phyloP scores from a whole-genome alignment of 352 stramenopile genomes.

The Phytophthora sansomeana region DNA sequence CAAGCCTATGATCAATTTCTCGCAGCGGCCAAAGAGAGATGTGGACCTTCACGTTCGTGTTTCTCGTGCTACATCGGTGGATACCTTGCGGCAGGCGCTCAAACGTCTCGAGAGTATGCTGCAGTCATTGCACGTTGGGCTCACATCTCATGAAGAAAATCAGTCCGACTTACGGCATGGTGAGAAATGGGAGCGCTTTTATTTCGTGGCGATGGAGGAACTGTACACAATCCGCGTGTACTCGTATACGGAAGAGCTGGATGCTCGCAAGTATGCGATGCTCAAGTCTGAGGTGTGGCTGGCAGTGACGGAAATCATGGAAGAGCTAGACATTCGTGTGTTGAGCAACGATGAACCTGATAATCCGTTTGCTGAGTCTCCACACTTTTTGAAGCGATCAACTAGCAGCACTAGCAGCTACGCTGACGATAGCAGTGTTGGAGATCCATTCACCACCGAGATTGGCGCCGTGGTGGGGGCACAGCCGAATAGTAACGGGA shows the following conservation, averaged over 20 bases:
- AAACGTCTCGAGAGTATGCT: slow-evolving; percentile 78
- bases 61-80: slow-evolving; percentile 59
- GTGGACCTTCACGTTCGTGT: slow-evolving; percentile 81
- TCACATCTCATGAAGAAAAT: slow-evolving; percentile 90
- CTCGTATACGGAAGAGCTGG: slow-evolving; percentile 88
- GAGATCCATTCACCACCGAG: slow-evolving; percentile 63
- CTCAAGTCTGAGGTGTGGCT: slow-evolving; percentile 92
- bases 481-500: slow-evolving; percentile 28
- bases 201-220: slow-evolving; percentile 89
- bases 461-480: slow-evolving; percentile 67
- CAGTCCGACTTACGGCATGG: slow-evolving; percentile 77
- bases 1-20: slow-evolving; percentile 92
- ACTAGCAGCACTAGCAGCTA: slow-evolving; percentile 27
- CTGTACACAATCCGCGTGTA: slow-evolving; percentile 87
- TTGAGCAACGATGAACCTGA: slow-evolving; percentile 45
- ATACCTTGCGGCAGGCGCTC: slow-evolving; percentile 68
- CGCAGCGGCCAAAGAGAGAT: slow-evolving; percentile 83
- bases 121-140: slow-evolving; percentile 82
- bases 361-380: slow-evolving; percentile 54
- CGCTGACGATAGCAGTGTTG: slow-evolving; percentile 28
- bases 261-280: slow-evolving; percentile 89
- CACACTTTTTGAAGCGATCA: slow-evolving; percentile 38
- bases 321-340: slow-evolving; percentile 75
- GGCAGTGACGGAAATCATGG: slow-evolving; percentile 90
- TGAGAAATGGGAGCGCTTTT: slow-evolving; percentile 88